Evolutionary conservation across 768 basidiomycete species (phyloP), one percentile per base, ranked within the genome.

Genomic region (Tricholoma sp.): DNA sequence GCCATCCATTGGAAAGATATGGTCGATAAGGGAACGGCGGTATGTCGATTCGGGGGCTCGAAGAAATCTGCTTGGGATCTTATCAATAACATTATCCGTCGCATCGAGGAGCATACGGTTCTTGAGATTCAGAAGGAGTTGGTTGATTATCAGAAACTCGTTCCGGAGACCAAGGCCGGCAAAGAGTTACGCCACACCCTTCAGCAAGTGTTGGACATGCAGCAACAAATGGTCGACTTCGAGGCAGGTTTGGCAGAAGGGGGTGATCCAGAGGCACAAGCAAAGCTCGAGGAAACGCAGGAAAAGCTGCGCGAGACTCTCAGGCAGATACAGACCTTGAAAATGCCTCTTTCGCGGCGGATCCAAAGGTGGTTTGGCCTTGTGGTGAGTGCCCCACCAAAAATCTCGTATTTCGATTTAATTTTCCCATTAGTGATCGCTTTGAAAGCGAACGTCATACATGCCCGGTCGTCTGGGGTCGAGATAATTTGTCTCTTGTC

Each of bases 1-100:
- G 45, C 47, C 56, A n/a, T n/a, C n/a, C n/a, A 72, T 63, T 81
- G 78, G 71, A 74, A 75, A 58, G 66, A 71, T 27, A 73, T 72
- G 39, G 63, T 79, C 19, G 68, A 71, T 32, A 66, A 69, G 57
- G 75, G 77, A 24, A 72, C 79, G 1, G 57, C 53, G 14, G 55
- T 79, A 12, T 61, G 66, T n/a, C 72, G 73, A 27, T 74, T 75
- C 57, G 58, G 59, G 31, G 67, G 67, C 27, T 68, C 68, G 1
- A 57, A 62, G 21, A 31, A 62, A 2, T 72, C n/a, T n/a, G 69
- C 76, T 7, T 69, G 65, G 2, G 49, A 64, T 21, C 61, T 75
- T 50, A 50, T 79, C 9, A 66, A 70, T 19, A 61, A 62, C 51
- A 58, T 79, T 58, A 32, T 60, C 16, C 19, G 45, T 5, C 53